These are phyloP conservation scores for Amanita rubescens DNA, from an alignment of 768 basidiomycete genomes.

Conservation along the genomic window DNA sequence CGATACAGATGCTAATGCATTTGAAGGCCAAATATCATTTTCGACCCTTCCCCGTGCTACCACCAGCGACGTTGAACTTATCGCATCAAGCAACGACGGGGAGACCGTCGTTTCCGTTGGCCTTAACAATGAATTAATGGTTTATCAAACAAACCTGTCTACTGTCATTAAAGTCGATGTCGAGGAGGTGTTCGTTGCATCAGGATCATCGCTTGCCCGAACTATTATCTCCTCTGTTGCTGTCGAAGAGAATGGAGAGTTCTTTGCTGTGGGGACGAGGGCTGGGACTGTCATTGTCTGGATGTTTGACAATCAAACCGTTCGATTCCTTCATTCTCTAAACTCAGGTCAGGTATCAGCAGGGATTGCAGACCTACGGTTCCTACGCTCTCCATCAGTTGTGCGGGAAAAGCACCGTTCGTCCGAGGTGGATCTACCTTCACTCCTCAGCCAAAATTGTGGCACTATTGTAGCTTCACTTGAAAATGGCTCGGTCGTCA, in stretches of 20 bases:
- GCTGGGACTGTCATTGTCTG: slow-evolving; percentile 60
- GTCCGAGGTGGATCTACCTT: slow-evolving; percentile 27
- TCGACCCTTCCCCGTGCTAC: slow-evolving; percentile 76
- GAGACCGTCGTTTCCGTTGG: slow-evolving; percentile 62
- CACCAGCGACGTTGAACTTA: slow-evolving; percentile 73
- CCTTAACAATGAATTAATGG: slow-evolving; percentile 65
- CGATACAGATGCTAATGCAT: slow-evolving; percentile 21
- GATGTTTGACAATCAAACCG: slow-evolving; percentile 36
- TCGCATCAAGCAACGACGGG: slow-evolving; percentile 67
- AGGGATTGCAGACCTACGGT: slow-evolving; percentile 48
- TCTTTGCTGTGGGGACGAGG: slow-evolving; percentile 67
- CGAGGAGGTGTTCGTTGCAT: slow-evolving; percentile 38
- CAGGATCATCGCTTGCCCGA: slow-evolving; percentile 39
- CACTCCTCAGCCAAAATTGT: slow-evolving; percentile 12
- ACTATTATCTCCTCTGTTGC: slow-evolving; percentile 54
- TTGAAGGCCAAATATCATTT: slow-evolving; percentile 46
- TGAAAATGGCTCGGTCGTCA: slow-evolving; percentile 49
- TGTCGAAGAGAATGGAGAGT: slow-evolving; percentile 51
- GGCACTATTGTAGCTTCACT: slow-evolving; percentile 42
- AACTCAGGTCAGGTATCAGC: slow-evolving; percentile 34
- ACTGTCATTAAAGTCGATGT: slow-evolving; percentile 43
- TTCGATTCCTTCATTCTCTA: slow-evolving; percentile 34
- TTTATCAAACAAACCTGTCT: slow-evolving; percentile 51
- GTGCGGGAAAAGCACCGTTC: slow-evolving; percentile 13
- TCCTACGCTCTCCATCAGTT: slow-evolving; percentile 22